Conservation (phyloP, 2,329 filamentous ascomycete species). For the Graphiopsis chlorocephala region DNA sequence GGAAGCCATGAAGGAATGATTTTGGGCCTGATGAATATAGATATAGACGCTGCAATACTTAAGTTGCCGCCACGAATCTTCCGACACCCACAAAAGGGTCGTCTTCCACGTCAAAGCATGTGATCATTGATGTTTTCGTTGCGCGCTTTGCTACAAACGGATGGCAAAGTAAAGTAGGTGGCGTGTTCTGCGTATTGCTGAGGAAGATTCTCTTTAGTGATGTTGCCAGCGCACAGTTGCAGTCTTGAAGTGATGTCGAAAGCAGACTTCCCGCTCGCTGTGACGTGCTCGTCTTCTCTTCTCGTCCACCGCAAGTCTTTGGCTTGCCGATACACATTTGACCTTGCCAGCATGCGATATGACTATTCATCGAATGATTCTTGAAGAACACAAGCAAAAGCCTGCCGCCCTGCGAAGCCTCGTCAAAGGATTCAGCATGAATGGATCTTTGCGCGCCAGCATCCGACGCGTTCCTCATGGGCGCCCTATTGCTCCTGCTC, state of each 20-base stretch:
- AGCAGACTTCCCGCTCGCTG: neutral
- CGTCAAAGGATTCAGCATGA: neutral
- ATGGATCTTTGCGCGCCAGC: too few relatives aligned
- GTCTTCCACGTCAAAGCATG: neutral
- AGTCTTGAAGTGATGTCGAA: neutral
- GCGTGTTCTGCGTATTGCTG: neutral
- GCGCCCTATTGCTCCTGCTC: neutral
- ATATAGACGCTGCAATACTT: neutral
- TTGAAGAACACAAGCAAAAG: neutral
- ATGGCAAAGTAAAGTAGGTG: neutral
- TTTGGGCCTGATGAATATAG: neutral
- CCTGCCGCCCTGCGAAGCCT: neutral
- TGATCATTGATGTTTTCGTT: neutral
- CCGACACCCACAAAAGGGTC: neutral
- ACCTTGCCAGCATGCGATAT: neutral
- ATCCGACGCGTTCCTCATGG: neutral
- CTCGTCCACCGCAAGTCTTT: neutral
- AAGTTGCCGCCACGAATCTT: neutral
- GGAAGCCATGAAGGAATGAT: constrained; percentile 39
- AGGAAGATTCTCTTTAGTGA: neutral
- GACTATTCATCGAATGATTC: neutral
- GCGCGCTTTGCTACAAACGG: neutral
- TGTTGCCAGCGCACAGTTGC: neutral
- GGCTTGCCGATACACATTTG: neutral
- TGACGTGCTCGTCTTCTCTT: neutral